phyloP scores from a whole-genome alignment of 805 yeast species.

The Komagataella pastoris region DNA sequence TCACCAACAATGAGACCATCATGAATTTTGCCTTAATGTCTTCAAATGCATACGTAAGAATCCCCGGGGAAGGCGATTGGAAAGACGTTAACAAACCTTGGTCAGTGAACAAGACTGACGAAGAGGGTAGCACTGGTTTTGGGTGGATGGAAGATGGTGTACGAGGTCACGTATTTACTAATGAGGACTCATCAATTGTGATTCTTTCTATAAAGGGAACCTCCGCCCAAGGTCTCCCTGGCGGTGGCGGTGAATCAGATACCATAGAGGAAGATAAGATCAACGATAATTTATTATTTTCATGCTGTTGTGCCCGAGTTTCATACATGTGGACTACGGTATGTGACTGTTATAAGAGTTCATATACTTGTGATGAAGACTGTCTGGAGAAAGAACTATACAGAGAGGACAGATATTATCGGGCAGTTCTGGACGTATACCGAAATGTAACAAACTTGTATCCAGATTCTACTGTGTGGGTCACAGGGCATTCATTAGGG shows the following conservation, averaged over 20 bases:
- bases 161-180: slow-evolving; percentile 81
- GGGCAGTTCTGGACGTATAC: slow-evolving; percentile 66
- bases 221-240: slow-evolving; percentile 59
- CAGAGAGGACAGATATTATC: slow-evolving; percentile 70
- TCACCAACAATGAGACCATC: slow-evolving; percentile 62
- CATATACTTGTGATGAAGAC: slow-evolving; percentile 79
- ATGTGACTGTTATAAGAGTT: slow-evolving; percentile 79
- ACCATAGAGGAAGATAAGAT: slow-evolving; percentile 71
- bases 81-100: slow-evolving; percentile 56
- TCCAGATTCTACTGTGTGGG: slow-evolving; percentile 70
- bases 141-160: slow-evolving; percentile 86
- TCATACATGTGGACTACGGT: slow-evolving; percentile 89
- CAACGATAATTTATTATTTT: slow-evolving; percentile 81
- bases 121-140: slow-evolving; percentile 26
- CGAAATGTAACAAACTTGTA: slow-evolving; percentile 53
- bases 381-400: slow-evolving; percentile 71
- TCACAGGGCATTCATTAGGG: slow-evolving; percentile 91
- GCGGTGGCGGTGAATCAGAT: slow-evolving; percentile 34
- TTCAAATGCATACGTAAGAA: slow-evolving; percentile 78
- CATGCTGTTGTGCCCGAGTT: slow-evolving; percentile 93
- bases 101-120: slow-evolving; percentile 23
- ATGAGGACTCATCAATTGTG: slow-evolving; percentile 38
- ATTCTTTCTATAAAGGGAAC: slow-evolving; percentile 87
- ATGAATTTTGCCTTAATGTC: slow-evolving; percentile 73
- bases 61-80: slow-evolving; percentile 80